A percentile compares a stretch with the other conserved stretches of the same genome.
Conservation (phyloP, 2,329 filamentous ascomycete genomes). For the Ilyonectria destructans region DNA sequence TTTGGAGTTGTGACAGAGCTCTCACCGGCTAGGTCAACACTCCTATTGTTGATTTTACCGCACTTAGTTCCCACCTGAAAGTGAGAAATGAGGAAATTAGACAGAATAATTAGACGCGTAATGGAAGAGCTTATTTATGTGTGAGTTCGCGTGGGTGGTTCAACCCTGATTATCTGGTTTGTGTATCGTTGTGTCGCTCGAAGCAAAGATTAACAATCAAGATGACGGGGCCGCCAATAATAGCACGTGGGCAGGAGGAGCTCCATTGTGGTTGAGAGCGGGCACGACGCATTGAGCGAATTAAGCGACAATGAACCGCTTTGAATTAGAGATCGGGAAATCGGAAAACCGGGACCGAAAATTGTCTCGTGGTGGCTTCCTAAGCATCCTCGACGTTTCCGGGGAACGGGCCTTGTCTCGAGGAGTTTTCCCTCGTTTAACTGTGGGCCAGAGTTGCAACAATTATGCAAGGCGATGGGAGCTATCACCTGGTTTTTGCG, state of each 20-base stretch:
- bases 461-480: background rate
- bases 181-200: background rate
- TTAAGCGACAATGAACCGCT: constrained; percentile 12
- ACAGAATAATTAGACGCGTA: background rate
- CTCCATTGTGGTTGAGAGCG: background rate
- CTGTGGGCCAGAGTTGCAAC: background rate
- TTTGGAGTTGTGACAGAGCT: background rate
- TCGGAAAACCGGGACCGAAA: constrained; percentile 13
- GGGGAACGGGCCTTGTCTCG: background rate
- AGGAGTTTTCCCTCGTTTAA: background rate
- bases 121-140: background rate
- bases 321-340: background rate
- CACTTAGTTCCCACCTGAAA: background rate
- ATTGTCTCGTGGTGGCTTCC: background rate
- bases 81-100: background rate
- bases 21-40: background rate
- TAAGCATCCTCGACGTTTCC: background rate
- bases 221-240: background rate
- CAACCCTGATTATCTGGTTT: background rate
- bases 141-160: background rate
- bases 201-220: background rate
- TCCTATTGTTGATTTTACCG: background rate
- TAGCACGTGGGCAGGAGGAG: constrained; percentile 2
- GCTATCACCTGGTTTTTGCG: background rate
- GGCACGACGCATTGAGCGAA: background rate